A percentile compares a stretch with the other conserved stretches of the same genome.
These are phyloP conservation scores for Amanita brunnescens DNA, from an alignment of 768 basidiomycete genomes.

Conservation along the genomic window DNA sequence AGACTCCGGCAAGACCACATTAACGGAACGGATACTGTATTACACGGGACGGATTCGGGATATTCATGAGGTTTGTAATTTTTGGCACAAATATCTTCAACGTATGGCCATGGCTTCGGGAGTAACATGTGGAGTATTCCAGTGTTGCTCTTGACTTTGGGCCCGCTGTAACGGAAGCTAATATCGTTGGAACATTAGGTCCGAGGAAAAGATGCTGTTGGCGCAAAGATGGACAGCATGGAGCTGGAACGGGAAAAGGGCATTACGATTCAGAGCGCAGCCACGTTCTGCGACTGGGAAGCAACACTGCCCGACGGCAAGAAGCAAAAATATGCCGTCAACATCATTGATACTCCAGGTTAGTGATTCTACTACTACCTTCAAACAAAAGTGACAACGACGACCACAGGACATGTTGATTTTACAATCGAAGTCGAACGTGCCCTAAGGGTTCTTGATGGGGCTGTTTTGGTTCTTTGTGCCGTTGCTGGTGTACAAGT, in stretches of 20 bases:
- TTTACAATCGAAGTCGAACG: slow-evolving; percentile 99
- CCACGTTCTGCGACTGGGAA: slow-evolving; percentile 97
- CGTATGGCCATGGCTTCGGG: slow-evolving; percentile 12
- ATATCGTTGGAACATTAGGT: slow-evolving; percentile 38
- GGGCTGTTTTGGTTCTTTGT: slow-evolving; percentile 92
- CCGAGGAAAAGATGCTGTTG: slow-evolving; percentile 88
- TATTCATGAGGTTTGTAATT: slow-evolving; percentile 81
- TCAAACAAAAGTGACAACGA: not conserved
- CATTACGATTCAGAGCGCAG: slow-evolving; percentile 98
- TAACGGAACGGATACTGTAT: slow-evolving; percentile 92
- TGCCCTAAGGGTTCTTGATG: slow-evolving; percentile 91
- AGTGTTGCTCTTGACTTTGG: not conserved
- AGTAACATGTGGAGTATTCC: not conserved
- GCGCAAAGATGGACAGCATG: slow-evolving; percentile 99
- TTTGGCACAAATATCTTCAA: not conserved
- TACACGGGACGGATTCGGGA: slow-evolving; percentile 94
- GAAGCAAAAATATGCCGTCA: slow-evolving; percentile 83
- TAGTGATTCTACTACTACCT: not conserved
- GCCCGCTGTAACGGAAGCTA: slow-evolving; percentile 3
- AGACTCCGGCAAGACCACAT: slow-evolving; percentile 95
- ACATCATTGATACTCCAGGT: slow-evolving; percentile 99
- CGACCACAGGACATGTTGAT: slow-evolving; percentile 87
- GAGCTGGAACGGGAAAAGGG: slow-evolving; percentile 98
- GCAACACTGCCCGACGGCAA: slow-evolving; percentile 52
- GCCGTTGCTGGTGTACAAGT: slow-evolving; percentile 96